A percentile compares a stretch with the other conserved stretches of the same genome.
Conservation (phyloP, 208 protist genomes). For the Naegleria lovaniensis region DNA sequence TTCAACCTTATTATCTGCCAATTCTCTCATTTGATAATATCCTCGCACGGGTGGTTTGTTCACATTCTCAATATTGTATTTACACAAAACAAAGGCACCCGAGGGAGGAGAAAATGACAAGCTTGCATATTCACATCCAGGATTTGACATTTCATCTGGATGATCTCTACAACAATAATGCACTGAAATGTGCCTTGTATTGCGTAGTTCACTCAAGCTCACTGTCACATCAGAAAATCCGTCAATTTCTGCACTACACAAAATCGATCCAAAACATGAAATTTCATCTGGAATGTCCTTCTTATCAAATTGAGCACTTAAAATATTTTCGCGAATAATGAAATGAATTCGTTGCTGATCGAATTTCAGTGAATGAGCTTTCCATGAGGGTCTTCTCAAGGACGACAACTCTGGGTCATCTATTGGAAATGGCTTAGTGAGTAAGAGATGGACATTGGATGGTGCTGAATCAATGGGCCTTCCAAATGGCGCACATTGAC, state of each 20-base stretch:
- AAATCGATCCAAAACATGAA: not conserved
- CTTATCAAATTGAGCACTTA: not conserved
- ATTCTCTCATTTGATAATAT: not conserved
- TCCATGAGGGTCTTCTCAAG: not conserved
- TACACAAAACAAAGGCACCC: not conserved
- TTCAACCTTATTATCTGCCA: not conserved
- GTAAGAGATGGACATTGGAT: not conserved
- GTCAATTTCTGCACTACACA: not conserved
- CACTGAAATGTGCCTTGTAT: not conserved
- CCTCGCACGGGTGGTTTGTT: not conserved
- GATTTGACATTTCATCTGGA: not conserved
- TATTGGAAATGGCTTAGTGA: not conserved
- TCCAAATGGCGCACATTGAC: not conserved
- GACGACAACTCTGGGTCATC: not conserved
- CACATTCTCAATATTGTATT: not conserved
- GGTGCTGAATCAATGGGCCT: not conserved
- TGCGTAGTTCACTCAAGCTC: not conserved
- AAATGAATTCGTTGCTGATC: not conserved
- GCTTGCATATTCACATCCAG: not conserved
- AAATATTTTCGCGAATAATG: not conserved
- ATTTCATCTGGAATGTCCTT: not conserved
- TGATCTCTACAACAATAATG: not conserved
- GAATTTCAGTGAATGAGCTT: not conserved
- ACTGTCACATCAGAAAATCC: not conserved
- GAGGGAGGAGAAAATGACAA: not conserved